Percentiles rank a stretch among this genome's conserved stretches.
These are phyloP conservation scores for Penicillium longicatenatum DNA, from an alignment of 495 filamentous ascomycete species.

Conservation along the genomic window DNA sequence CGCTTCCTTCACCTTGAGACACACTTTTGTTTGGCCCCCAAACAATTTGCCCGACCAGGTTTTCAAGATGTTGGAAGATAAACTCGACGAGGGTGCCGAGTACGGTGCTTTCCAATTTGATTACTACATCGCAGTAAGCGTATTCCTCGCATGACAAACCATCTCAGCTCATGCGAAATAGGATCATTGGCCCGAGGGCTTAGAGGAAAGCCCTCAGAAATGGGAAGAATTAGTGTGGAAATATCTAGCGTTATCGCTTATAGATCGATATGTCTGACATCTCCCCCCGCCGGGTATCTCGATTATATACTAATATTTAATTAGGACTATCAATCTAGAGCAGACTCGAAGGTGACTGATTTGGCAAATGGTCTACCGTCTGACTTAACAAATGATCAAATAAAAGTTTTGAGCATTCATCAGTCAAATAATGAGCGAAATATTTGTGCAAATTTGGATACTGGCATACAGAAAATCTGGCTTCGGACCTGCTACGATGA, in stretches of 20 bases:
- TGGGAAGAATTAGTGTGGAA: slow-evolving; percentile 12
- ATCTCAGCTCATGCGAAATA: slow-evolving; percentile 8
- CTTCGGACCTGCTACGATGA: slow-evolving; percentile 11
- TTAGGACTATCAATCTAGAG: slow-evolving; percentile 12
- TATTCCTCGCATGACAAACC: slow-evolving; percentile 7
- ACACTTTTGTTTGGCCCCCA: slow-evolving; percentile 10
- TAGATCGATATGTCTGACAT: slow-evolving; percentile 10
- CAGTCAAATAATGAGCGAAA: slow-evolving; percentile 9
- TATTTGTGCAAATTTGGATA: slow-evolving; percentile 11
- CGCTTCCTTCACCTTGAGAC: slow-evolving; percentile 7
- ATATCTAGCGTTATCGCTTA: slow-evolving; percentile 13
- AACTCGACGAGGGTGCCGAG: slow-evolving; percentile 11
- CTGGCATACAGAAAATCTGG: slow-evolving; percentile 11
- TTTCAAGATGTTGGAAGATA: slow-evolving; percentile 9
- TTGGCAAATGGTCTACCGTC: slow-evolving; percentile 9
- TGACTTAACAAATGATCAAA: slow-evolving; percentile 11
- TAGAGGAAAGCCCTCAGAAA: slow-evolving; percentile 12
- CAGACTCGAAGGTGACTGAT: slow-evolving; percentile 9
- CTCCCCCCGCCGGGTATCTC: slow-evolving; percentile 7
- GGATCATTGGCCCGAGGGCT: slow-evolving; percentile 10
- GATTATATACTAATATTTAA: slow-evolving; percentile 12
- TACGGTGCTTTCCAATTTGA: slow-evolving; percentile 12
- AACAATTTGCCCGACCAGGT: slow-evolving; percentile 6
- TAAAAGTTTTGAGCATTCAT: slow-evolving; percentile 10
- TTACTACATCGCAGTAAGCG: slow-evolving; percentile 11